These are phyloP conservation scores for Blastocladiella emersonii DNA, from an alignment of 371 early-diverging fungal species.

Conservation along the genomic window DNA sequence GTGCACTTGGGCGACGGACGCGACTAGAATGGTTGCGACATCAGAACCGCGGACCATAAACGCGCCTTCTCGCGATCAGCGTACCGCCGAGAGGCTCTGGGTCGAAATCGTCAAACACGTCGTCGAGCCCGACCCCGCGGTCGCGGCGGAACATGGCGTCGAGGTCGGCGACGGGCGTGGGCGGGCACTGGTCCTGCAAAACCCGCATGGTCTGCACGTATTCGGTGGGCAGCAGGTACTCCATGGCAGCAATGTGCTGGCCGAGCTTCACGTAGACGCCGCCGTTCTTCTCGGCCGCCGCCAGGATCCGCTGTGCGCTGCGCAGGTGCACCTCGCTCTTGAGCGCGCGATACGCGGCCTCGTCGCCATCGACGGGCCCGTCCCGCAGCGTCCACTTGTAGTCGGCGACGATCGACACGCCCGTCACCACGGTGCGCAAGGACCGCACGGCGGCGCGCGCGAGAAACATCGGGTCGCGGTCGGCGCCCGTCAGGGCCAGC, in stretches of 20 bases:
- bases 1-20: conserved; percentile 77
- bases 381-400: conserved; percentile 42
- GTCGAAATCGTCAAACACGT: conserved; percentile 56
- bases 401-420: conserved; percentile 36
- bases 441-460: neutral
- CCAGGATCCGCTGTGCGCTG: conserved; percentile 39
- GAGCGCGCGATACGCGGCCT: neutral
- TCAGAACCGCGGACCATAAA: neutral
- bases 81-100: conserved; percentile 50
- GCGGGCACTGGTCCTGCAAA: conserved; percentile 72
- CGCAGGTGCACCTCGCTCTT: conserved; percentile 21
- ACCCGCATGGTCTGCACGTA: conserved; percentile 74
- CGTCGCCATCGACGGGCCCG: conserved; percentile 9
- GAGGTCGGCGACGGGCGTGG: conserved; percentile 51
- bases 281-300: conserved; percentile 43
- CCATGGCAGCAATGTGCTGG: conserved; percentile 73
- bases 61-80: neutral
- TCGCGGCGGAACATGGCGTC: conserved; percentile 53
- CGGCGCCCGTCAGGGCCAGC: neutral
- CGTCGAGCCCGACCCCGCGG: conserved; percentile 39
- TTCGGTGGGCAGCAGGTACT: conserved; percentile 73
- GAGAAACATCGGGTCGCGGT: neutral
- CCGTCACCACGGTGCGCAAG: conserved; percentile 26
- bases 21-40: no score
- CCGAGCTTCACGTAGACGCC: conserved; percentile 92